phyloP scores from a whole-genome alignment of 2,329 filamentous ascomycete species.

The Aphanocladium album region DNA sequence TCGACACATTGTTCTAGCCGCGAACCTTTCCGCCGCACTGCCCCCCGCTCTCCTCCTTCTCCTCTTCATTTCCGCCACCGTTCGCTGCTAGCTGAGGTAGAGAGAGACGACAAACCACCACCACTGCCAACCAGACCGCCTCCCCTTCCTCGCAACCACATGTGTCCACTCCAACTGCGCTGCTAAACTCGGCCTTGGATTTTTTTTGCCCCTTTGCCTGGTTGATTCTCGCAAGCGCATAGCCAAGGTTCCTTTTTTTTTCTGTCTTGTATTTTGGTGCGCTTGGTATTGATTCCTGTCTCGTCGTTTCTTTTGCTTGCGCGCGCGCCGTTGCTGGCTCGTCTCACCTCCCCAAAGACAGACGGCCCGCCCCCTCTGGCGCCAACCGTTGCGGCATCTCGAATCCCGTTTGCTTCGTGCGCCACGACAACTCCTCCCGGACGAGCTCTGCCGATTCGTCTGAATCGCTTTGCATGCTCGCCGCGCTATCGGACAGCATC shows the following conservation, averaged over 20 bases:
- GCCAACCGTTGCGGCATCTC: conserved; percentile 6
- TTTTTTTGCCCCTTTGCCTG: not conserved
- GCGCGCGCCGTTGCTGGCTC: not conserved
- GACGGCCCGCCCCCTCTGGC: not conserved
- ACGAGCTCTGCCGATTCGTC: not conserved
- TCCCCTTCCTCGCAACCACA: not conserved
- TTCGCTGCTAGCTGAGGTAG: not conserved
- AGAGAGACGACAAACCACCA: not conserved
- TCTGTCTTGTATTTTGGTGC: not conserved
- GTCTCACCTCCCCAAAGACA: not conserved
- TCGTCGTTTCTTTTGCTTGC: not conserved
- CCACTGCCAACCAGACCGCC: not conserved
- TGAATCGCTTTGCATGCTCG: not conserved
- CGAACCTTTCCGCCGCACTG: not conserved
- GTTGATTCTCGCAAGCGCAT: not conserved
- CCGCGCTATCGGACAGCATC: not conserved
- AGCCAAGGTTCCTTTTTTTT: not conserved
- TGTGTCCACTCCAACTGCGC: conserved; percentile 10
- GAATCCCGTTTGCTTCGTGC: conserved; percentile 7
- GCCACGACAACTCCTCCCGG: not conserved
- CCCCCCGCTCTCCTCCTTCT: not conserved
- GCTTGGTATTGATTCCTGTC: too few species aligned
- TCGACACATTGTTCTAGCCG: not conserved
- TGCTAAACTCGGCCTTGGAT: conserved; percentile 4
- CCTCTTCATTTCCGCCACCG: conserved; percentile 8